Percentiles rank a stretch among this genome's conserved stretches.
phyloP scores from a whole-genome alignment of 148 eudicot species.

The Talinum fruticosum region DNA sequence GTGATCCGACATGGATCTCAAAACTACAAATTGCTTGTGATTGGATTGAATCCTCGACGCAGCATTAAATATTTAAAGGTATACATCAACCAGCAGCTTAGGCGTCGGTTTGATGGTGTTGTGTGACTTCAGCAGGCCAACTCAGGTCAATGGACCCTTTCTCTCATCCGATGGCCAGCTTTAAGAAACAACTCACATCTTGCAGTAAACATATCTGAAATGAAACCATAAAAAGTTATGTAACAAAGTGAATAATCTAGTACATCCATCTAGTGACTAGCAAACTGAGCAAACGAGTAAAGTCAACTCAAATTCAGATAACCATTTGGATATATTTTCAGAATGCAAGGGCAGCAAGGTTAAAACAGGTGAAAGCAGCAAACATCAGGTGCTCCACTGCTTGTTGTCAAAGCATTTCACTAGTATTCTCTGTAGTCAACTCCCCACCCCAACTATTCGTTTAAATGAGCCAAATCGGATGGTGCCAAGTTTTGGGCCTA shows the following conservation, averaged over 20 bases:
- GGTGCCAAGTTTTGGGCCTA: neutral
- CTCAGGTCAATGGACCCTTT: conserved; percentile 18
- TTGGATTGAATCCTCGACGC: conserved; percentile 21
- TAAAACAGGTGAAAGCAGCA: neutral
- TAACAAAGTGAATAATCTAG: neutral
- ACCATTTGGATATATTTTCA: neutral
- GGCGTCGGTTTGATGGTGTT: conserved; percentile 19
- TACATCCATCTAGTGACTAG: neutral
- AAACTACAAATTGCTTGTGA: conserved; percentile 27
- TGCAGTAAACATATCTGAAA: conserved; percentile 21
- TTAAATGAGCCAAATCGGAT: no score
- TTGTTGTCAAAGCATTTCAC: neutral
- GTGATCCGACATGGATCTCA: conserved; percentile 20
- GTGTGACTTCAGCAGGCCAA: conserved; percentile 25
- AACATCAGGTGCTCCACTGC: neutral
- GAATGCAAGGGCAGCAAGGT: no score
- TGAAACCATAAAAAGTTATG: neutral
- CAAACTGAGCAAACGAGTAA: neutral
- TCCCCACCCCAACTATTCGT: no score
- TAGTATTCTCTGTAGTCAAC: no score
- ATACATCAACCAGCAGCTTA: conserved; percentile 29
- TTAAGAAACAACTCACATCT: conserved; percentile 26
- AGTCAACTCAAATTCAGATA: neutral
- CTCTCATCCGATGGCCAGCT: conserved; percentile 28
- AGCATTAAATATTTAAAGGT: conserved; percentile 17